These are phyloP conservation scores for Vitellaria paradoxa DNA, from an alignment of 179 eudicot species.

Conservation along the genomic window DNA sequence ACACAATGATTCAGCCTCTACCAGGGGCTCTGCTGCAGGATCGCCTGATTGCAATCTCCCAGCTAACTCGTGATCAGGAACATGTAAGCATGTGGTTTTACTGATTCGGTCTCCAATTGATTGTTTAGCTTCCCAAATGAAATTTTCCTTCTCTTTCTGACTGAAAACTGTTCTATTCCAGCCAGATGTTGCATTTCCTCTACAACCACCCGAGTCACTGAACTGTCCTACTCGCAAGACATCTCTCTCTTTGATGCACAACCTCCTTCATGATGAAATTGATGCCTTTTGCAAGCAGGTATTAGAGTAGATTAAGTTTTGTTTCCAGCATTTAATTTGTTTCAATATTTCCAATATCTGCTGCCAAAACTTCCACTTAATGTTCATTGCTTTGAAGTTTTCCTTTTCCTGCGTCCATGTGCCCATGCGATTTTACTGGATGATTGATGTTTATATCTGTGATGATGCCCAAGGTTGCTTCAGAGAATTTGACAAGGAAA, in stretches of 20 bases:
- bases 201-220: constrained; percentile 72
- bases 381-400: constrained; percentile 1
- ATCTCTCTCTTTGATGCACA: constrained; percentile 67
- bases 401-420: not conserved
- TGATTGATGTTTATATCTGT: constrained; percentile 12
- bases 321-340: not conserved
- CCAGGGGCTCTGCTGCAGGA: constrained; percentile 87
- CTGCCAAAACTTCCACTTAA: not conserved
- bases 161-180: constrained; percentile 31
- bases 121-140: constrained; percentile 5
- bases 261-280: constrained; percentile 84
- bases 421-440: not conserved
- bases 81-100: constrained; percentile 54
- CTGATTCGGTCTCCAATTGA: constrained; percentile 13
- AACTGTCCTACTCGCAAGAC: constrained; percentile 49
- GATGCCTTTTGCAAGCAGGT: constrained; percentile 94
- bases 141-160: not conserved
- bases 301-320: constrained; percentile 9
- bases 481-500: constrained; percentile 73
- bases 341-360: constrained; percentile 4
- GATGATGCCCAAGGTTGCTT: constrained; percentile 60
- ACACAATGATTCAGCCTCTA: constrained; percentile 68
- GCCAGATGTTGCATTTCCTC: constrained; percentile 88
- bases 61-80: constrained; percentile 88
- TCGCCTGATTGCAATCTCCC: constrained; percentile 83